Evolutionary conservation across 257 asterid genomes (phyloP).

Genomic region (Salvia miltiorrhiza): DNA sequence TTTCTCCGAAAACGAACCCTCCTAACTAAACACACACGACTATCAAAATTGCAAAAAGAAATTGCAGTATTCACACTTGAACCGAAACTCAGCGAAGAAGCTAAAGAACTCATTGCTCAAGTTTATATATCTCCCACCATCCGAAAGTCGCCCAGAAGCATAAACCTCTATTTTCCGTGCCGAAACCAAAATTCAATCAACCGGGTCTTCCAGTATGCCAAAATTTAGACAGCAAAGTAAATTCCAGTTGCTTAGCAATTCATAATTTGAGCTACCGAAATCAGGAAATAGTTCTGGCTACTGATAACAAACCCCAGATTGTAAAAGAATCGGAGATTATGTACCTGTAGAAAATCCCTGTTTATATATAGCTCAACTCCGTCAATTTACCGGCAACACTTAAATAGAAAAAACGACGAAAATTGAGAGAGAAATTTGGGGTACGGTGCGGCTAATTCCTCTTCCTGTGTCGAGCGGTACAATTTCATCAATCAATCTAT

Average conservation of each 20-base stretch:
- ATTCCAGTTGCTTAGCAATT: background rate
- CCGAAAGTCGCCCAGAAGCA: background rate
- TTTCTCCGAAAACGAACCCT: slow-evolving; percentile 41
- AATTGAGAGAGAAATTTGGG: background rate
- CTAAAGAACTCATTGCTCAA: slow-evolving; percentile 56
- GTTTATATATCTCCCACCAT: slow-evolving; percentile 33
- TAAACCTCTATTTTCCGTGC: background rate
- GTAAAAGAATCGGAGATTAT: background rate
- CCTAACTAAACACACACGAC: slow-evolving; percentile 47
- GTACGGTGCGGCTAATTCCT: background rate
- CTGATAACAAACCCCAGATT: slow-evolving; percentile 7
- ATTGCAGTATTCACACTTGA: slow-evolving; percentile 40
- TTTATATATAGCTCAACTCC: background rate
- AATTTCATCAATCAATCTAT: too few relatives aligned
- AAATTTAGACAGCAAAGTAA: background rate
- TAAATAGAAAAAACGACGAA: background rate
- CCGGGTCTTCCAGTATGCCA: background rate
- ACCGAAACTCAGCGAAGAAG: slow-evolving; percentile 86
- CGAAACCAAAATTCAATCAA: background rate
- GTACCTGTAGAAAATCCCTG: slow-evolving; percentile 13
- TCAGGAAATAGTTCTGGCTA: background rate
- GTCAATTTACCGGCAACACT: background rate
- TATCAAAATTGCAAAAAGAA: slow-evolving; percentile 61
- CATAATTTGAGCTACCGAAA: background rate
- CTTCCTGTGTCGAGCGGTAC: too few relatives aligned